Evolutionary conservation across 2,329 filamentous ascomycete genomes (phyloP).

Genomic region (Fusarium nematophilum): DNA sequence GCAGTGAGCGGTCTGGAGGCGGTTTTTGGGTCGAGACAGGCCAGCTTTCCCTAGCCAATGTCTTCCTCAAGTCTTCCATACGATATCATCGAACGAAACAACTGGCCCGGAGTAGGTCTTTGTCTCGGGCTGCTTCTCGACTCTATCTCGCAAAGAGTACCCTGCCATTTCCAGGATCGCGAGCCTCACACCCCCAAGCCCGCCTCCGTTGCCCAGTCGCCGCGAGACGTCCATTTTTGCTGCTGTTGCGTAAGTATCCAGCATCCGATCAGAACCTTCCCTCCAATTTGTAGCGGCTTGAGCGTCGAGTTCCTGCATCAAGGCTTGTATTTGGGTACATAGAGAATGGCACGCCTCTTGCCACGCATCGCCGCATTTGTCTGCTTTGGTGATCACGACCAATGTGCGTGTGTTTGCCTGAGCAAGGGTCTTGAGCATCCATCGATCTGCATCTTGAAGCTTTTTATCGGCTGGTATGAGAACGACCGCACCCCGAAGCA

Average conservation of each 20-base stretch:
- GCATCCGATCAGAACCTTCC: conserved; percentile 44
- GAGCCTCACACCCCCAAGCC: conserved; percentile 53
- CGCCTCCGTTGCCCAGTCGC: conserved; percentile 49
- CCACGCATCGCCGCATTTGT: conserved; percentile 56
- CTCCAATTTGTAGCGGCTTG: conserved; percentile 43
- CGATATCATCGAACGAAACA: conserved; percentile 54
- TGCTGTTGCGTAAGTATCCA: conserved; percentile 51
- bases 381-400: conserved; percentile 68
- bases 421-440: conserved; percentile 60
- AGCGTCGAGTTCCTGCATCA: conserved; percentile 41
- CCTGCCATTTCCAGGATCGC: conserved; percentile 57
- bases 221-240: conserved; percentile 50
- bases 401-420: conserved; percentile 57
- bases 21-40: too few species aligned
- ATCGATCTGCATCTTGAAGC: conserved; percentile 59
- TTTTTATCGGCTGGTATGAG: conserved; percentile 65
- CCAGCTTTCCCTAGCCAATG: neutral
- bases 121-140: conserved; percentile 51
- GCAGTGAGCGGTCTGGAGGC: too few species aligned
- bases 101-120: conserved; percentile 50
- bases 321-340: conserved; percentile 42
- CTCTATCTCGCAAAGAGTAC: conserved; percentile 44
- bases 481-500: conserved; percentile 64
- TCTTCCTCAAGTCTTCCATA: conserved; percentile 45
- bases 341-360: conserved; percentile 40